These are phyloP conservation scores for Cladosporium colombiae DNA, from an alignment of 2,329 filamentous ascomycete genomes.

Conservation along the genomic window DNA sequence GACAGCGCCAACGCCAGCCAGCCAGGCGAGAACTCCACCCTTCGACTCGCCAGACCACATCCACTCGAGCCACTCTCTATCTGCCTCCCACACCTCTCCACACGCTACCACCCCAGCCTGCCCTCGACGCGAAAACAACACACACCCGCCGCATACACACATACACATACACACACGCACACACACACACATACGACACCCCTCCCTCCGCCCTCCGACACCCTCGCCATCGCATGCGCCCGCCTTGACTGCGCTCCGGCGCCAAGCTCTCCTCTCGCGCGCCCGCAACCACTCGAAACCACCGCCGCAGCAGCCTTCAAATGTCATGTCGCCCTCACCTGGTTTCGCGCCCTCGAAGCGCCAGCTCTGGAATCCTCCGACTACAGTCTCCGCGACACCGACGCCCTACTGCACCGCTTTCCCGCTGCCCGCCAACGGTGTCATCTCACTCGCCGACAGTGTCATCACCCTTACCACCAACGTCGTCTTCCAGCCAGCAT, in stretches of 20 bases:
- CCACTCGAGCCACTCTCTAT: constrained; percentile 4
- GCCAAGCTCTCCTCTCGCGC: constrained; percentile 10
- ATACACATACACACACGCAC: no score
- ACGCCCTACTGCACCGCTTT: constrained; percentile 60
- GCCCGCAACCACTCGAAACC: constrained; percentile 6
- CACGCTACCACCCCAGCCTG: background rate
- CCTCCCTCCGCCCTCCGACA: background rate
- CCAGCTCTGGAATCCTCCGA: constrained; percentile 37
- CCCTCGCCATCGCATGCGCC: constrained; percentile 17
- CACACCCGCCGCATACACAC: background rate
- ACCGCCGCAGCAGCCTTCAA: constrained; percentile 8
- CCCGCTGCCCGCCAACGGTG: constrained; percentile 60
- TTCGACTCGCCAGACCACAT: background rate
- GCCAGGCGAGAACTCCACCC: background rate
- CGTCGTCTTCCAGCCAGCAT: constrained; percentile 62
- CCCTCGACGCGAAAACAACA: background rate
- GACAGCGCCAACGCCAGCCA: background rate
- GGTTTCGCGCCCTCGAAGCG: constrained; percentile 25
- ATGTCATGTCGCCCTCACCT: constrained; percentile 21
- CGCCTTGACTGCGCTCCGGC: constrained; percentile 18
- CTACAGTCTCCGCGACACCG: constrained; percentile 19
- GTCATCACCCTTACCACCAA: constrained; percentile 61
- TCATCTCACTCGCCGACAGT: constrained; percentile 55
- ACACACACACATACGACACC: background rate
- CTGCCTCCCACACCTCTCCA: constrained; percentile 5